phyloP scores from a whole-genome alignment of 129 eudicot species.

The Artemisia argyi region DNA sequence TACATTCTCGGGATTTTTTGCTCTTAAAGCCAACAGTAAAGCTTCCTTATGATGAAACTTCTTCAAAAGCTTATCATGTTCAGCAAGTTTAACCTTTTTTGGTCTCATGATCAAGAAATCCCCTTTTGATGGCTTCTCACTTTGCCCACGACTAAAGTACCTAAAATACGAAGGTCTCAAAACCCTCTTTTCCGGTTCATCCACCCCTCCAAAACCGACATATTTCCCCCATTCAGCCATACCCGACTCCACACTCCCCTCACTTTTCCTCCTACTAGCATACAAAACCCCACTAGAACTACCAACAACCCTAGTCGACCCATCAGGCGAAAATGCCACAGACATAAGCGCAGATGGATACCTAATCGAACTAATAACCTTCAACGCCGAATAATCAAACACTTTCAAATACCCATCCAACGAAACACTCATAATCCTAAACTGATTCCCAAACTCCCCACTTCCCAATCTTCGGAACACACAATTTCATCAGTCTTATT shows the following conservation, averaged over 20 bases:
- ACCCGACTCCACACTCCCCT: slow-evolving; percentile 31
- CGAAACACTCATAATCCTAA: slow-evolving; percentile 77
- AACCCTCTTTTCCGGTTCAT: slow-evolving; percentile 46
- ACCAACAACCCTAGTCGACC: slow-evolving; percentile 73
- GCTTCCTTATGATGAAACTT: slow-evolving; percentile 94
- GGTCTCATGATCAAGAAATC: slow-evolving; percentile 66
- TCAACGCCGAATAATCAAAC: slow-evolving; percentile 70
- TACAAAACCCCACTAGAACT: slow-evolving; percentile 72
- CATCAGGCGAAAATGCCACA: slow-evolving; percentile 73
- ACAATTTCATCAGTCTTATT: slow-evolving; percentile 73
- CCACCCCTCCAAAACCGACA: slow-evolving; percentile 38
- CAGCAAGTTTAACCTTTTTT: slow-evolving; percentile 80
- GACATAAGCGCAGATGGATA: slow-evolving; percentile 71
- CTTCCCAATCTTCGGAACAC: slow-evolving; percentile 63
- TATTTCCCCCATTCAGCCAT: slow-evolving; percentile 40
- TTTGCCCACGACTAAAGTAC: slow-evolving; percentile 83
- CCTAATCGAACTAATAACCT: slow-evolving; percentile 78
- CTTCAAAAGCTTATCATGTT: slow-evolving; percentile 75
- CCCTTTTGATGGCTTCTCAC: slow-evolving; percentile 73
- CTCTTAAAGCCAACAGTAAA: slow-evolving; percentile 60
- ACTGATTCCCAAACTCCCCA: slow-evolving; percentile 52
- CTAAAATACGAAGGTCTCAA: slow-evolving; percentile 76
- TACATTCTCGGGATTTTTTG: slow-evolving; percentile 66
- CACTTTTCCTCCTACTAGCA: slow-evolving; percentile 66
- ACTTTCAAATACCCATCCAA: slow-evolving; percentile 89